Evolutionary conservation across 805 yeast species (phyloP), one percentile per base, ranked within the genome.

Genomic region (Candida ipomoeae): DNA sequence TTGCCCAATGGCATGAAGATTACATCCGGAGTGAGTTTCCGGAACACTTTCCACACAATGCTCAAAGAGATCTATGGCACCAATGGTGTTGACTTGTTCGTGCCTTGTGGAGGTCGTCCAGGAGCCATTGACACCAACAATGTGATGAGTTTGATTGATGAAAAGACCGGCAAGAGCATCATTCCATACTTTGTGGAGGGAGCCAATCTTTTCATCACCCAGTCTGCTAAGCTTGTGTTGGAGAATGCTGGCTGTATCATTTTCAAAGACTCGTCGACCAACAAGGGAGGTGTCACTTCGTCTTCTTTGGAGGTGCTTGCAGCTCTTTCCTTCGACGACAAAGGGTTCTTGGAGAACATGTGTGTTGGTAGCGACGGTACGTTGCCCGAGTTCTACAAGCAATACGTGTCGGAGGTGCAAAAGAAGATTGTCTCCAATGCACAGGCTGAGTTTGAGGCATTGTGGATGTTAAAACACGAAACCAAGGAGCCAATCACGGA

Each of bases 51-150:
- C 84, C 99, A 92, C 67, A 76, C 89, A 57, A 81, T 83, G 58
- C 66, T 86, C 52, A 79, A 82, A 54, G 83, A 86, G 53, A 79
- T 79, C 54, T 82, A 81, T 62, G 82, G 80, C 38, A 40, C 44
- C n/a, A 79, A 81, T 41, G 78, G 79, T 32, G 77, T 90, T 54
- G 90, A 89, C 61, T 74, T 92, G 64, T 91, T 94, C 71, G 97
- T 91, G 40, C 99, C 99, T 51, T 92, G 99, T 71, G 99, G 99
- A 69, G 99, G 99, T 60, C 86, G 99, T 72, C 99, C 99, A 53
- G 92, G 88, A 60, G 95, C 98, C 18, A 84, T 92, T 67, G 95
- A 91, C 68, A 82, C 91, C 56, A 85, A 83, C 68, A 94, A 87
- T 62, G 94, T 91, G 52, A 73, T 75, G 55, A 72, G 72, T 48